phyloP scores from a whole-genome alignment of 2,329 filamentous ascomycete genomes.

The Claviceps sp. region DNA sequence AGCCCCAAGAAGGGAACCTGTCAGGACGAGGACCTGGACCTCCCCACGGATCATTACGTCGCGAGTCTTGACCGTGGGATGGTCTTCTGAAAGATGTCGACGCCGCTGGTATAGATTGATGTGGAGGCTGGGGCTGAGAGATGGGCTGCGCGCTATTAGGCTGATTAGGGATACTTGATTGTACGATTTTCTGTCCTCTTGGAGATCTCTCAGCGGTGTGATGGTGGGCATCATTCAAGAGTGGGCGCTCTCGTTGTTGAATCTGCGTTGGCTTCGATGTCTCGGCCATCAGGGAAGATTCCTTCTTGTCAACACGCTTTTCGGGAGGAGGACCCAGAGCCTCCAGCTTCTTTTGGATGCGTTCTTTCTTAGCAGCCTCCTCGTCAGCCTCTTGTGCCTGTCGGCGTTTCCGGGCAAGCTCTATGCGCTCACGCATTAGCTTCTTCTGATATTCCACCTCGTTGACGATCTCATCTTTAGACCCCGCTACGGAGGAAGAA shows the following conservation, averaged over 20 bases:
- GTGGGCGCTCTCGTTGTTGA: slow-evolving; percentile 19
- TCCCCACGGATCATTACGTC: slow-evolving; percentile 24
- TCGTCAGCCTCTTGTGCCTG: slow-evolving; percentile 58
- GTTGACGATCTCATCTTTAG: slow-evolving; percentile 28
- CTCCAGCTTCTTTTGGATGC: slow-evolving; percentile 59
- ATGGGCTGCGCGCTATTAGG: slow-evolving; percentile 2
- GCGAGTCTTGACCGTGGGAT: slow-evolving; percentile 20
- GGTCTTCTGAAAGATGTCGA: slow-evolving; percentile 14
- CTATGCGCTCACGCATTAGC: slow-evolving; percentile 59
- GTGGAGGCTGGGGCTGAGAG: slow-evolving; percentile 8
- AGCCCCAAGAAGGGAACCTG: slow-evolving; percentile 37
- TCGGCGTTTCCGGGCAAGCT: slow-evolving; percentile 54
- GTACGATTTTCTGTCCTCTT: not conserved
- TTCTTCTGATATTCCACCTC: slow-evolving; percentile 53
- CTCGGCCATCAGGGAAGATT: slow-evolving; percentile 28
- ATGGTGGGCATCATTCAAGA: slow-evolving; percentile 8
- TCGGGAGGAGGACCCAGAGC: slow-evolving; percentile 53
- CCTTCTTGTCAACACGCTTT: slow-evolving; percentile 43
- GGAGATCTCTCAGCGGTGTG: slow-evolving; percentile 1
- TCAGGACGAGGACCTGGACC: slow-evolving; percentile 29
- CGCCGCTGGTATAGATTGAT: slow-evolving; percentile 7
- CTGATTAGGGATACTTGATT: not conserved
- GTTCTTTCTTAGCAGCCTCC: slow-evolving; percentile 57
- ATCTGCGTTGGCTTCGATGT: slow-evolving; percentile 20
- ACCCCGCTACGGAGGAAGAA: slow-evolving; percentile 15